Percentiles rank a stretch among this genome's conserved stretches.
These are phyloP conservation scores for Phialophora chinensis DNA, from an alignment of 2,329 filamentous ascomycete species.

Conservation along the genomic window DNA sequence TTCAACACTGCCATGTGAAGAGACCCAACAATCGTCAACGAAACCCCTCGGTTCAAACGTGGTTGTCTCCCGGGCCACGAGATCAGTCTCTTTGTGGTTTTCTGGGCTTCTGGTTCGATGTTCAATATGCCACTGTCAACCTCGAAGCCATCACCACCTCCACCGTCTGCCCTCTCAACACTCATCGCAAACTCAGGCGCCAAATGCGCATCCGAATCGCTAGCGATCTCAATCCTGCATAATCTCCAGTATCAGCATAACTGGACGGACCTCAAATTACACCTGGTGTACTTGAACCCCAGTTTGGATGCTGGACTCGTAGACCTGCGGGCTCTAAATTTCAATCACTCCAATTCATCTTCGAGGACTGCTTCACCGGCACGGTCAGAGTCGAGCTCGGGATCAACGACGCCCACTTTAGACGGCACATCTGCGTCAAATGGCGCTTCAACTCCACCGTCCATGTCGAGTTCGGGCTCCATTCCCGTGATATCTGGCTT, in stretches of 20 bases:
- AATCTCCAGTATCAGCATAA: conserved; percentile 68
- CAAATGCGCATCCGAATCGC: conserved; percentile 47
- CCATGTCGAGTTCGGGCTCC: conserved; percentile 42
- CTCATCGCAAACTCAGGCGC: conserved; percentile 46
- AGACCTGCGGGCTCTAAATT: conserved; percentile 13
- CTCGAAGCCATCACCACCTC: conserved; percentile 23
- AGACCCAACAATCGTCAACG: background rate
- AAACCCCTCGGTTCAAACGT: too few species aligned
- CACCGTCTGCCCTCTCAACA: conserved; percentile 49
- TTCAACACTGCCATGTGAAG: background rate
- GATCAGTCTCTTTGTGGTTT: background rate
- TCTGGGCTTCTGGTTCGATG: background rate
- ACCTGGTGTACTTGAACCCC: conserved; percentile 39
- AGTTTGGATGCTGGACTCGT: background rate
- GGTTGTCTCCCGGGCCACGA: too few species aligned
- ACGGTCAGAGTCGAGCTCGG: conserved; percentile 16
- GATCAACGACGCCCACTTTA: conserved; percentile 14
- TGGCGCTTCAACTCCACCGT: background rate
- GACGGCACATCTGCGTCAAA: conserved; percentile 20
- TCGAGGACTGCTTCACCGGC: conserved; percentile 25
- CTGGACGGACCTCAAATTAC: conserved; percentile 62
- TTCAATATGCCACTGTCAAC: conserved; percentile 1
- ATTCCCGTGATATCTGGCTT: conserved; percentile 65
- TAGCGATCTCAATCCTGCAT: conserved; percentile 65
- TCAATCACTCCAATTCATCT: conserved; percentile 13